phyloP scores from a whole-genome alignment of 179 eudicot species.

The Silene vulgaris region DNA sequence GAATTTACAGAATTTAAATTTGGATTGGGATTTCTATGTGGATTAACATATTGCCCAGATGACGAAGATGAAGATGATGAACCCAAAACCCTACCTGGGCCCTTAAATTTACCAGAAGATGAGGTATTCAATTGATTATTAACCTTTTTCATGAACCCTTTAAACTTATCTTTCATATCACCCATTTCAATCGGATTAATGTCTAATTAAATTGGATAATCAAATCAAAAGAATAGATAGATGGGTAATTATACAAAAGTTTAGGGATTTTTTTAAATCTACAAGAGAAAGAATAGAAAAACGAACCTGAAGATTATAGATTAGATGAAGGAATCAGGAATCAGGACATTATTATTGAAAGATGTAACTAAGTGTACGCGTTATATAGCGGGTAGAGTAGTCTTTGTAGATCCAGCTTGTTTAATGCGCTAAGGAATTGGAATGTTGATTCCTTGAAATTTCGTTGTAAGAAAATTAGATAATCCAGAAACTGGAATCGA shows the following conservation, averaged over 20 bases:
- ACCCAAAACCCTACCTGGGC: constrained; percentile 81
- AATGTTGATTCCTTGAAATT: constrained; percentile 1
- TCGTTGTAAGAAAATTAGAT: neutral
- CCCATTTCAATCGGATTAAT: constrained; percentile 37
- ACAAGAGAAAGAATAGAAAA: neutral
- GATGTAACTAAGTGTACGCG: neutral
- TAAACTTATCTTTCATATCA: constrained; percentile 81
- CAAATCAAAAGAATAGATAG: neutral
- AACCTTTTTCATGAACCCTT: constrained; percentile 90
- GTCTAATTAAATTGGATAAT: neutral
- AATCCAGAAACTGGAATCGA: neutral
- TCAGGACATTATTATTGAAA: no score
- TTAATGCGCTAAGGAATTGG: neutral
- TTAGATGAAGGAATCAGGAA: neutral
- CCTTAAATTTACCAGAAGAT: constrained; percentile 78
- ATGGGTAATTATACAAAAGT: neutral
- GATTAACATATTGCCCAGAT: constrained; percentile 27
- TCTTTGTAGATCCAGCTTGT: no score
- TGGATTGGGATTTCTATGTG: constrained; percentile 22
- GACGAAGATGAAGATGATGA: constrained; percentile 49
- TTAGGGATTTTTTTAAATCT: neutral
- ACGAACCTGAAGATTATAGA: constrained; percentile 1
- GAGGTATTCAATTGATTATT: constrained; percentile 60
- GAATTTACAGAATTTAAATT: constrained; percentile 18
- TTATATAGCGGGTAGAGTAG: neutral